These are phyloP conservation scores for Vigna angularis DNA, from an alignment of 306 rosid genomes.

Conservation along the genomic window DNA sequence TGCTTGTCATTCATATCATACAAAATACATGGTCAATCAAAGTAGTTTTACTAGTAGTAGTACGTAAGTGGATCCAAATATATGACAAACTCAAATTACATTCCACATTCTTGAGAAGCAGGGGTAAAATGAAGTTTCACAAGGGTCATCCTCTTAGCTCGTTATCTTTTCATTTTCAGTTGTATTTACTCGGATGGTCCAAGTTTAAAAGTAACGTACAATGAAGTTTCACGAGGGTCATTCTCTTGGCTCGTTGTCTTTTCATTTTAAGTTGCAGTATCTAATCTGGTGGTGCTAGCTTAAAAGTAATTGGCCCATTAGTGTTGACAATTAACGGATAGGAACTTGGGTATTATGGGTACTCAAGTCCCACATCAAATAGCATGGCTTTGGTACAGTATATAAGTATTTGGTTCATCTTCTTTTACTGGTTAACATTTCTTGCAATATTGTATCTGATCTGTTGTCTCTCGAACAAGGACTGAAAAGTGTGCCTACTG, in stretches of 20 bases:
- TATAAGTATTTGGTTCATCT: no score
- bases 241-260: no score
- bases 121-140: background rate
- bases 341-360: no score
- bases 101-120: background rate
- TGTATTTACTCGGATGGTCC: background rate
- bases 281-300: no score
- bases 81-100: conserved; percentile 5
- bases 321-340: background rate
- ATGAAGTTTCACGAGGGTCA: no score
- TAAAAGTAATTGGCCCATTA: background rate
- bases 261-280: no score
- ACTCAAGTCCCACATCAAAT: no score
- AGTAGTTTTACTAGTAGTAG: conserved; percentile 4
- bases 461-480: conserved; percentile 18
- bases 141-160: background rate
- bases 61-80: conserved; percentile 14
- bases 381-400: no score
- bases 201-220: background rate
- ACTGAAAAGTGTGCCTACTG: conserved; percentile 6
- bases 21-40: conserved; percentile 2
- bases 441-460: background rate
- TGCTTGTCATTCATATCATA: background rate
- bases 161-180: background rate
- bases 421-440: background rate